Evolutionary conservation across 106 monocot genomes (phyloP).

Genomic region (Allium sativum): DNA sequence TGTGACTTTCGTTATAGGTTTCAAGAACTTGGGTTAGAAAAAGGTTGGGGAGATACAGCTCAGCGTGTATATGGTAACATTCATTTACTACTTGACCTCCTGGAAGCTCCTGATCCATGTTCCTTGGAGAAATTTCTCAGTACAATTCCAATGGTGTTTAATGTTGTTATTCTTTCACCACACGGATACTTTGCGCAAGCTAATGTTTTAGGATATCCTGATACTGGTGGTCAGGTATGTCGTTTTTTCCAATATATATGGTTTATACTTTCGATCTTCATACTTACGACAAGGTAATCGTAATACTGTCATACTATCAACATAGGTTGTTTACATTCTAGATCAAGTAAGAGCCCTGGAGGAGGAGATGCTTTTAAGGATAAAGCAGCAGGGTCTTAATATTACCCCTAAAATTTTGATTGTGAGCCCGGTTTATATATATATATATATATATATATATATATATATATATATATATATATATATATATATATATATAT

Average conservation of each 20-base stretch:
- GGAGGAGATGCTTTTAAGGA: constrained; percentile 79
- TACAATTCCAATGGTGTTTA: constrained; percentile 72
- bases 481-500: no score
- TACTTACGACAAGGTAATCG: neutral
- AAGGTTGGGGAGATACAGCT: constrained; percentile 71
- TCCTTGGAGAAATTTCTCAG: constrained; percentile 65
- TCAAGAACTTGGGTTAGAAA: constrained; percentile 33
- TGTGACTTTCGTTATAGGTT: neutral
- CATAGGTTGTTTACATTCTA: constrained; percentile 90
- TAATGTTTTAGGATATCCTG: constrained; percentile 83
- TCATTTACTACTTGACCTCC: constrained; percentile 61
- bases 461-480: no score
- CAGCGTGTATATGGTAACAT: constrained; percentile 39
- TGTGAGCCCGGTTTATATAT: constrained; percentile 35
- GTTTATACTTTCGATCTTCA: neutral
- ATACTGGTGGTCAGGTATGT: constrained; percentile 77
- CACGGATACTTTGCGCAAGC: constrained; percentile 89
- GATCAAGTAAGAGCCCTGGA: constrained; percentile 98
- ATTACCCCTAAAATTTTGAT: constrained; percentile 80
- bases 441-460: neutral
- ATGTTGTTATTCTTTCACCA: constrained; percentile 82
- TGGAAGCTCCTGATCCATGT: constrained; percentile 79
- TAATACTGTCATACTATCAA: neutral
- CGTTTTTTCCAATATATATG: neutral
- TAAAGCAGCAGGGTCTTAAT: constrained; percentile 83